Conservation (phyloP, 257 asterid genomes). For the Solanum gandarillasii region DNA sequence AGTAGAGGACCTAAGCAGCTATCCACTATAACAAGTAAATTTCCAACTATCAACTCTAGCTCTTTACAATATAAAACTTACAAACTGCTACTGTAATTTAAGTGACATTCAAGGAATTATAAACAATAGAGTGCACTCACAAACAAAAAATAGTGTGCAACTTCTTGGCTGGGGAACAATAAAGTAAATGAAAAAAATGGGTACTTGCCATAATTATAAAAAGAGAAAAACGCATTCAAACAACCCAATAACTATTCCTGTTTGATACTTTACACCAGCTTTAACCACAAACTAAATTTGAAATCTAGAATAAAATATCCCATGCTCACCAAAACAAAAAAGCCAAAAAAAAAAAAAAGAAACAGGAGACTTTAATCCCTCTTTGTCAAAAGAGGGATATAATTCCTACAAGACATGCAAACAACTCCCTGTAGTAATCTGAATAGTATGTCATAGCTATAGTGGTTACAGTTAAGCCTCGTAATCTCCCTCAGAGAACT, state of each 20-base stretch:
- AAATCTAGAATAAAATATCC: background rate
- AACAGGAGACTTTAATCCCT: background rate
- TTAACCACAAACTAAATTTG: background rate
- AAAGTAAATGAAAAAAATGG: background rate
- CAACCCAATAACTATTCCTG: background rate
- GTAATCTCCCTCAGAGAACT: constrained; percentile 71
- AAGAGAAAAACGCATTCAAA: background rate
- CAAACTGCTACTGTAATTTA: background rate
- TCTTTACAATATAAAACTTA: background rate
- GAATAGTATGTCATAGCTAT: background rate
- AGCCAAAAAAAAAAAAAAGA: background rate
- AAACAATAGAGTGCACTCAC: background rate
- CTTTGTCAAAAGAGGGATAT: background rate
- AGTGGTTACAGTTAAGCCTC: constrained; percentile 31
- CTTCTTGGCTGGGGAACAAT: background rate
- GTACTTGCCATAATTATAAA: background rate
- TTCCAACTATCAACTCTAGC: background rate
- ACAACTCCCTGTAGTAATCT: background rate
- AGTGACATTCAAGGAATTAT: background rate
- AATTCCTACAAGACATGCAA: background rate
- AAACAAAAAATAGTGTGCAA: background rate
- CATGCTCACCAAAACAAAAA: background rate
- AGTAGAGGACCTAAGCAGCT: background rate
- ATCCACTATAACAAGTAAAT: background rate
- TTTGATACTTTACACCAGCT: background rate